phyloP scores from a whole-genome alignment of 169 alveolate genomes.

The Eimeria praecox region DNA sequence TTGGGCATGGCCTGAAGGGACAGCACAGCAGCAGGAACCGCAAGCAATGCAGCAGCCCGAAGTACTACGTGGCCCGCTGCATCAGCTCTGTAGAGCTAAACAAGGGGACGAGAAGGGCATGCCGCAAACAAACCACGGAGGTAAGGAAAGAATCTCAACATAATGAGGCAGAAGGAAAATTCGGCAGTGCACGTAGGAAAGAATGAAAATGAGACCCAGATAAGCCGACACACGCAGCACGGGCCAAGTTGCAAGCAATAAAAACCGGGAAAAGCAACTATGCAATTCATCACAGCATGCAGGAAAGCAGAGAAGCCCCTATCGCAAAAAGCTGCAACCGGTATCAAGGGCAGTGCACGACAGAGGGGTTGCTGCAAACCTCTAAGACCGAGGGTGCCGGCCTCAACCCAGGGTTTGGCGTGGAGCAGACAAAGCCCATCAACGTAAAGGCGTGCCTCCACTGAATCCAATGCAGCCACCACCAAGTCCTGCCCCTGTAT shows the following conservation, averaged over 20 bases:
- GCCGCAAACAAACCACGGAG: background rate
- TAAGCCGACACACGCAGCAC: background rate
- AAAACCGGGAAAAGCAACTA: background rate
- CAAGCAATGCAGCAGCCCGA: background rate
- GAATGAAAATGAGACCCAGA: background rate
- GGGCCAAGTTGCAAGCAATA: background rate
- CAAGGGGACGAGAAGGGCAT: background rate
- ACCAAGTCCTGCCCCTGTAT: constrained; percentile 68
- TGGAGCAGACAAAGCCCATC: constrained; percentile 99
- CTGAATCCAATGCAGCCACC: constrained; percentile 75
- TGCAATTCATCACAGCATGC: background rate
- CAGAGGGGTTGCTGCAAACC: constrained; percentile 89
- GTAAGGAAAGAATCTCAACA: background rate
- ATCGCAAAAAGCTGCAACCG: background rate
- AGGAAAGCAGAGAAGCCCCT: background rate
- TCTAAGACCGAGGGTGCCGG: constrained; percentile 99
- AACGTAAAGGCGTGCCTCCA: constrained; percentile 97
- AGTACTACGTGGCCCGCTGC: background rate
- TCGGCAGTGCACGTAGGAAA: background rate
- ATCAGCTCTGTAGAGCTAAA: background rate
- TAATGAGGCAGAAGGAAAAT: background rate
- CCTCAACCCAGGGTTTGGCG: constrained; percentile 98
- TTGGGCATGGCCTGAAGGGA: constrained; percentile 87
- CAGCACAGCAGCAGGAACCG: background rate
- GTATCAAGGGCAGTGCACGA: background rate